Evolutionary conservation across 306 rosid species (phyloP).

Genomic region (Fragaria vesca): DNA sequence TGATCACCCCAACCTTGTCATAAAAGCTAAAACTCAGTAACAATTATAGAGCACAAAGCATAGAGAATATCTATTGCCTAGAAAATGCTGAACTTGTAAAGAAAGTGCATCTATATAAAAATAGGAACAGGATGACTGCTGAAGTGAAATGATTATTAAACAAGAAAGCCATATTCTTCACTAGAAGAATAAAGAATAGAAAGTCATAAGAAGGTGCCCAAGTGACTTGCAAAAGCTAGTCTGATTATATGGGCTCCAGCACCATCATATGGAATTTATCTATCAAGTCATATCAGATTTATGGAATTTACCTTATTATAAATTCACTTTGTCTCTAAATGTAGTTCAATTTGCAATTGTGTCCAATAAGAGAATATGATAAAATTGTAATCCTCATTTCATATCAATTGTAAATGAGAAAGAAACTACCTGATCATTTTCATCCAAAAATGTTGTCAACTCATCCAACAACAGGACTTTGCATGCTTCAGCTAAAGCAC

Average conservation of each 20-base stretch:
- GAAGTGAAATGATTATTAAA: background rate
- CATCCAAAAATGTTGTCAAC: constrained; percentile 83
- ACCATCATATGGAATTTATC: background rate
- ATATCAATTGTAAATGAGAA: background rate
- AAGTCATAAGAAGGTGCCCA: background rate
- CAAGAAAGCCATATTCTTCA: background rate
- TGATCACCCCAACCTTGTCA: constrained; percentile 66
- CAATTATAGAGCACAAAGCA: background rate
- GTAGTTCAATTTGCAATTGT: background rate
- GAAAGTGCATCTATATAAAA: background rate
- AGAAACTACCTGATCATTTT: constrained; percentile 68
- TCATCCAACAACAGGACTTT: constrained; percentile 80
- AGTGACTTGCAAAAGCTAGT: background rate
- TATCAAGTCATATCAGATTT: background rate
- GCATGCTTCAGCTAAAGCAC: constrained; percentile 89
- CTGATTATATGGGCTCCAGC: background rate
- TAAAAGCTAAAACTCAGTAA: constrained; percentile 10
- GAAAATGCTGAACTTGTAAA: background rate
- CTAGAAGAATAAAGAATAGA: background rate
- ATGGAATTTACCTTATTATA: background rate
- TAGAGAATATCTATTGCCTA: background rate
- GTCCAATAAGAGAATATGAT: background rate
- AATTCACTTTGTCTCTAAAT: background rate
- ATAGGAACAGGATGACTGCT: background rate
- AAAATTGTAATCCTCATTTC: constrained; percentile 10